Base-by-base conservation (phyloP, 495 filamentous ascomycete species). In the Trichocladium uniseriatum region DNA sequence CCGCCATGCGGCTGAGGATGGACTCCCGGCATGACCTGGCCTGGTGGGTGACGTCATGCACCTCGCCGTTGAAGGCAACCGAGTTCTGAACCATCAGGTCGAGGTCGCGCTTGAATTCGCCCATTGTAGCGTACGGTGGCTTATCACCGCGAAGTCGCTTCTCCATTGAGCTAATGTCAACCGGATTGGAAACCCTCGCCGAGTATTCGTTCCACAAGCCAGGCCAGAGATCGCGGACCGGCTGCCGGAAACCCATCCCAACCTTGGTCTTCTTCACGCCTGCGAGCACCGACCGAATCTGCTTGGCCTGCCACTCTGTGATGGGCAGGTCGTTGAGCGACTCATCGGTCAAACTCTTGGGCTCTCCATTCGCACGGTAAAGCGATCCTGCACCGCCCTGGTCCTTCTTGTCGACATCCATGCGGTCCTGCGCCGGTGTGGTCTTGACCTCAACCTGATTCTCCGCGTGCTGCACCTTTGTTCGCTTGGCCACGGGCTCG, bases 91-190 rank as follows among this genome's bases (percentile, higher is more conserved):
- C 75, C 59, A 98, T 80, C 34, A 83, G 73, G 38, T 79, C 63
- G 24, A 95, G 74, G 56, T 97, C 94, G 14, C 71, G 67, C 31
- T 81, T 71, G 57, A 90, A 79, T 14, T 74, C 81, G 37, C 82
- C 75, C 3, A 87, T 65, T 8, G 71, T 74, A 6, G 59, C 40
- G 59, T 96, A 97, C 40, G 73, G 62, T 16, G 63, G 52, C 57
- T 91, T 86, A 36, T 77, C 65, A 20, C 70, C 70, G 55, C 84
- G 87, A 6, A 97, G 67, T 53, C 86, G 89, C 32, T 61, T 68
- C 55, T 97, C 92, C 61, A 97, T 86, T 2, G 80, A 83, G 39
- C 72, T 73, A 11, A 98, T 74, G 61, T 96, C 92, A 74, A 91
- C 87, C 0, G 90, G 89, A 0, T 80, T 73, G 18, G 77, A 76